These are phyloP conservation scores for Salix dunnii DNA, from an alignment of 345 rosid species.

Conservation along the genomic window DNA sequence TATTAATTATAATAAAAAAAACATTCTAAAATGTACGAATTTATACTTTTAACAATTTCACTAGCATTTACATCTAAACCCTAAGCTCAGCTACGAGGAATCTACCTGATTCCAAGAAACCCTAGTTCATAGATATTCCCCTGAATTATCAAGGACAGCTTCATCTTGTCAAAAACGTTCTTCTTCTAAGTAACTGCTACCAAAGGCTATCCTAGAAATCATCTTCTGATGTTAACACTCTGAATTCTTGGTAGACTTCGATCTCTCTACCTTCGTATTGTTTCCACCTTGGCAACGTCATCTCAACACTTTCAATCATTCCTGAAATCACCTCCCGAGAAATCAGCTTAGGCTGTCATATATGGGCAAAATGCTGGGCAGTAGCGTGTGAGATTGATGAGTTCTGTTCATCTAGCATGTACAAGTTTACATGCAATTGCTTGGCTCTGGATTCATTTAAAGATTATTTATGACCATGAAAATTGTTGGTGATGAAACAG, in stretches of 20 bases:
- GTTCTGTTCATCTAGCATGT: too few relatives aligned
- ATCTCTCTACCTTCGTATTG: slow-evolving; percentile 32
- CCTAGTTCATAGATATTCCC: slow-evolving; percentile 11
- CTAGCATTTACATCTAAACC: neutral
- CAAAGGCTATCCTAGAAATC: slow-evolving; percentile 49
- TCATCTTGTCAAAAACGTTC: slow-evolving; percentile 30
- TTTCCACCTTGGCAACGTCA: slow-evolving; percentile 45
- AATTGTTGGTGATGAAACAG: too few relatives aligned
- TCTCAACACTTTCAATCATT: slow-evolving; percentile 29
- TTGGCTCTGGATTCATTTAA: too few relatives aligned
- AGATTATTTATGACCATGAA: too few relatives aligned
- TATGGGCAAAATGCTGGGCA: too few relatives aligned
- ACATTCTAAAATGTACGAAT: too few relatives aligned
- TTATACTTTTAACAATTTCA: too few relatives aligned
- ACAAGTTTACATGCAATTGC: too few relatives aligned
- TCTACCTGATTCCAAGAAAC: neutral
- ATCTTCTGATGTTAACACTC: slow-evolving; percentile 41
- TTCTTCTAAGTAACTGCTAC: slow-evolving; percentile 47
- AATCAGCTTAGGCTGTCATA: too few relatives aligned
- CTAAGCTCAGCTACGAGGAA: neutral
- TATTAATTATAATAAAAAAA: too few relatives aligned
- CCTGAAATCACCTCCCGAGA: too few relatives aligned
- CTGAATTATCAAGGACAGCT: slow-evolving; percentile 12
- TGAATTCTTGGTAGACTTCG: slow-evolving; percentile 36
- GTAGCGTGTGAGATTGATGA: too few relatives aligned